Base-by-base conservation (phyloP, 768 basidiomycete species). In the Hemileccinum impolitum region DNA sequence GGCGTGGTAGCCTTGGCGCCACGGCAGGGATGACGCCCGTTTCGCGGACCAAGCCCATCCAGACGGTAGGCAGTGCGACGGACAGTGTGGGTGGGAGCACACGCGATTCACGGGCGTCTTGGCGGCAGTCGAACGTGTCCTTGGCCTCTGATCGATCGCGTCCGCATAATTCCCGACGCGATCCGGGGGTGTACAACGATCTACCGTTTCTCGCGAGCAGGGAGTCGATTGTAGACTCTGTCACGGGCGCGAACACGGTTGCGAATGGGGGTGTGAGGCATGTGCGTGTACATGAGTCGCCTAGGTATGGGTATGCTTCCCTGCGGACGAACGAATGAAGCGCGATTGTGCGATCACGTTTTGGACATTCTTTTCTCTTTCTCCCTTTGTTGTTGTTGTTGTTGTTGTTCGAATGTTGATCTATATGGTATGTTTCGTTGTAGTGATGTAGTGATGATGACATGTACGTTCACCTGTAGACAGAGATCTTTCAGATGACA, bases 1-100 rank as follows among this genome's bases (percentile, higher is more conserved):
- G 63, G 32, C 59, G 42, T 13, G 54, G 60, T 14, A 66, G 66
- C 39, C 11, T 56, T 6, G 47, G 61, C 12, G 48, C 52, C 7
- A 54, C 34, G 25, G 65, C 65, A 1, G 65, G 65, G 14, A 59
- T 65, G 58, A 64, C 64, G 2, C 59, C 66, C 14, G 53, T 38
- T 2, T 32, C 49, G 1, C 52, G 47, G 17, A 5, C 43, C 10
- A 52, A 35, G n/a, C 55, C 65, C 3, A 30, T 65, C 4, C 48
- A 41, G 14, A 40, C 51, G 14, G 35, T 50, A 7, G 48, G 47
- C 10, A 56, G 60, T 1, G 40, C 52, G n/a, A n/a, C n/a, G 13
- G 54, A 52, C 26, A 49, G 48, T 6, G 32, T 45, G n/a, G 41
- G 53, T 18, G 47, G 52, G n/a, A n/a, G n/a, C n/a, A n/a, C n/a